A percentile compares a stretch with the other conserved stretches of the same genome.
These are phyloP conservation scores for Pseudohyphozyma bogoriensis DNA, from an alignment of 768 basidiomycete genomes.

Conservation along the genomic window DNA sequence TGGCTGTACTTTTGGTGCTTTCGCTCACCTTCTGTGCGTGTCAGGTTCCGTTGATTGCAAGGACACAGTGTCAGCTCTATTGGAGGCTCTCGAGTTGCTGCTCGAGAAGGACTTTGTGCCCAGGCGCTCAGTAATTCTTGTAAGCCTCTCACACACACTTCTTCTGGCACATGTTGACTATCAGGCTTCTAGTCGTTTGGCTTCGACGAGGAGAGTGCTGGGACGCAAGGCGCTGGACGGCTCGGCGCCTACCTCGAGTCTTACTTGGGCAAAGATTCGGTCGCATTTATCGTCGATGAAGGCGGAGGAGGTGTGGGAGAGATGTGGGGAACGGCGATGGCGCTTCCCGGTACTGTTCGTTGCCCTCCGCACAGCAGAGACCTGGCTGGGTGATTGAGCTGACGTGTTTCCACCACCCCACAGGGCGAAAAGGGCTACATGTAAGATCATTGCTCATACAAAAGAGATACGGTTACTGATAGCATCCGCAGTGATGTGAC, in stretches of 20 bases:
- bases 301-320: constrained; percentile 50
- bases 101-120: constrained; percentile 55
- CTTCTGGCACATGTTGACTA: too few species aligned
- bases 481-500: too few species aligned
- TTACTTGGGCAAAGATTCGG: constrained; percentile 60
- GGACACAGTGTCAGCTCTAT: background rate
- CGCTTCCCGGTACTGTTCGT: constrained; percentile 37
- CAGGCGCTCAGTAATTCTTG: constrained; percentile 46
- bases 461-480: too few species aligned
- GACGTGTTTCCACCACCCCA: too few species aligned
- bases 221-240: constrained; percentile 37
- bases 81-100: constrained; percentile 55
- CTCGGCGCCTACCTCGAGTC: constrained; percentile 45
- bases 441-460: too few species aligned
- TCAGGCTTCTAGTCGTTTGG: constrained; percentile 33
- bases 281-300: constrained; percentile 78
- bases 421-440: too few species aligned
- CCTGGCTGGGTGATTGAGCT: too few species aligned
- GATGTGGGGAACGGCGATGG: constrained; percentile 23
- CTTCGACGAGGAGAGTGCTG: constrained; percentile 59
- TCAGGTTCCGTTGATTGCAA: constrained; percentile 16
- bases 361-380: too few species aligned
- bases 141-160: constrained; percentile 14
- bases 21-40: too few species aligned
- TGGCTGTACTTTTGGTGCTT: too few species aligned